Conservation (phyloP, 2,329 filamentous ascomycete genomes). For the Alternaria incomplexa region DNA sequence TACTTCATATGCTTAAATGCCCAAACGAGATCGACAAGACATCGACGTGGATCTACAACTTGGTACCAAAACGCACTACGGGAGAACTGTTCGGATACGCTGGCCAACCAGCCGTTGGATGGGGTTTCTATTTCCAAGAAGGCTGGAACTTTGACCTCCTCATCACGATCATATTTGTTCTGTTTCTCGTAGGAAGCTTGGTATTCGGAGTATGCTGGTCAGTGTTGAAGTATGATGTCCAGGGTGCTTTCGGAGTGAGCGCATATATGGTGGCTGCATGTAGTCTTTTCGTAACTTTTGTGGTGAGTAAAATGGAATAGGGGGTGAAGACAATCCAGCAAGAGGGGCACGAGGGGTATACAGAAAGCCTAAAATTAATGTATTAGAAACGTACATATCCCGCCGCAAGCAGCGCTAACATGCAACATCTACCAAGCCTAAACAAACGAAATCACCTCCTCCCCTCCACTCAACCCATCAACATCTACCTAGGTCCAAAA, state of each 20-base stretch:
- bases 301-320: not conserved
- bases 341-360: too few relatives aligned
- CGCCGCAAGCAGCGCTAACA: not conserved
- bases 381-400: not conserved
- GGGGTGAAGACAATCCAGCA: too few relatives aligned
- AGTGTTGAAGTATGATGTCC: not conserved
- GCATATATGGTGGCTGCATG: not conserved
- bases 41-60: not conserved
- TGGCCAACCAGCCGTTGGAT: too few relatives aligned
- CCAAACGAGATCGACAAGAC: not conserved
- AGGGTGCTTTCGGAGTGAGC: not conserved
- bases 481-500: conserved; percentile 45
- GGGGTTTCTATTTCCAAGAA: not conserved
- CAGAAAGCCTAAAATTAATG: not conserved
- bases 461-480: not conserved
- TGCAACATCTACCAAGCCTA: not conserved
- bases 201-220: not conserved
- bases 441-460: not conserved
- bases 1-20: too few relatives aligned
- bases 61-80: not conserved
- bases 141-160: not conserved
- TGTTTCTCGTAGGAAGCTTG: not conserved
- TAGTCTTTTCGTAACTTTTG: not conserved
- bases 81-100: too few relatives aligned
- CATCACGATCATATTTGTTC: not conserved